A percentile compares a stretch with the other conserved stretches of the same genome.
phyloP scores from a whole-genome alignment of 2,329 filamentous ascomycete species.

The Pseudogymnoascus sp. region DNA sequence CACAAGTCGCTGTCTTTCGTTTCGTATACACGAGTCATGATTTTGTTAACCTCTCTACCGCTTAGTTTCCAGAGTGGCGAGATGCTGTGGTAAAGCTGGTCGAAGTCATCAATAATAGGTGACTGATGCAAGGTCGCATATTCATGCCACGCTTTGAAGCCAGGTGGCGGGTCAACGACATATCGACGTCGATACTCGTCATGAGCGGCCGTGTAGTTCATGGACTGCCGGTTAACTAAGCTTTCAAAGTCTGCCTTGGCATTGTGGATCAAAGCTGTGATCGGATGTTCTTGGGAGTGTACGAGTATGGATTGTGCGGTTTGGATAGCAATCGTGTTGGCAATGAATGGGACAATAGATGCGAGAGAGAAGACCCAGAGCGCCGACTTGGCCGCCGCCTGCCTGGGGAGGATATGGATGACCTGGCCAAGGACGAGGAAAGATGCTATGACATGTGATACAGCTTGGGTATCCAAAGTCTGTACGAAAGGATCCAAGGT shows the following conservation, averaged over 20 bases:
- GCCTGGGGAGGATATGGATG: slow-evolving; percentile 27
- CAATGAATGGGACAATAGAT: slow-evolving; percentile 19
- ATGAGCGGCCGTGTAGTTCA: slow-evolving; percentile 69
- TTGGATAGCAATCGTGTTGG: neutral
- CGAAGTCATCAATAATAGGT: slow-evolving; percentile 44
- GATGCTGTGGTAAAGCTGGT: slow-evolving; percentile 35
- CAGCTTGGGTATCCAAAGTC: neutral
- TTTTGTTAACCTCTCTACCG: slow-evolving; percentile 25
- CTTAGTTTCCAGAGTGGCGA: slow-evolving; percentile 36
- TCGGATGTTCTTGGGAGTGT: slow-evolving; percentile 45
- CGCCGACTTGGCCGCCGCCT: slow-evolving; percentile 19
- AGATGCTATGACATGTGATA: slow-evolving; percentile 25
- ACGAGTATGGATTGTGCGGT: neutral
- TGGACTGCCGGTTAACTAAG: slow-evolving; percentile 57
- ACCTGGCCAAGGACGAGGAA: slow-evolving; percentile 29
- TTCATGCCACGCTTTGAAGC: slow-evolving; percentile 41
- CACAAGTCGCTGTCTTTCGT: neutral
- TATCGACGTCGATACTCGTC: slow-evolving; percentile 42
- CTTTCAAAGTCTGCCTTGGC: slow-evolving; percentile 53
- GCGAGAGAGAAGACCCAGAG: slow-evolving; percentile 31
- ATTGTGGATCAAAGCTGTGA: slow-evolving; percentile 54
- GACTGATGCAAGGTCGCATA: slow-evolving; percentile 36
- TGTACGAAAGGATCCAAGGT: neutral
- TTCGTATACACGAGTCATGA: slow-evolving; percentile 11
- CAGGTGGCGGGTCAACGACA: slow-evolving; percentile 35